These are phyloP conservation scores for Saccharum hybrid DNA, from an alignment of 202 grass and related monocot genomes.

Conservation along the genomic window DNA sequence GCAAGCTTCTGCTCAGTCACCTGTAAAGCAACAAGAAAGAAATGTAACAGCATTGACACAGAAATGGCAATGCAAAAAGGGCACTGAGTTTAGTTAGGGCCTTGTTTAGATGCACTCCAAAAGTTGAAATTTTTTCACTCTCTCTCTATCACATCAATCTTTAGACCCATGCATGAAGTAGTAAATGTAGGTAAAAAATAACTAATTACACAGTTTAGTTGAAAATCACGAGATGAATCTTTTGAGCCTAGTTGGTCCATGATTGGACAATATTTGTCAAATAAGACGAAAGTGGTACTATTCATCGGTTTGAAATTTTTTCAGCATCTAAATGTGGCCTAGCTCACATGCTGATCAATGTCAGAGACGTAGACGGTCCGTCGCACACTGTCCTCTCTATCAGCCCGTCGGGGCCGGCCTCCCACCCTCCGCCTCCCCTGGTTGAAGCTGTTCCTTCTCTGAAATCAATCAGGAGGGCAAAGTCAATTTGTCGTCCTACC, in stretches of 20 bases:
- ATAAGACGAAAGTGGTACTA: too few species aligned
- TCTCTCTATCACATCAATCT: too few species aligned
- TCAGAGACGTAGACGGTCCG: conserved; percentile 96
- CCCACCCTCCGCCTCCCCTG: conserved; percentile 61
- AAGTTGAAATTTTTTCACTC: too few species aligned
- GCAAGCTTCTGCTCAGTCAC: conserved; percentile 97
- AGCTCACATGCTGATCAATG: conserved; percentile 89
- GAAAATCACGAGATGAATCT: too few species aligned
- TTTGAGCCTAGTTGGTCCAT: too few species aligned
- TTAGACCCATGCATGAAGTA: too few species aligned
- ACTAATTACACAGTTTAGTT: too few species aligned
- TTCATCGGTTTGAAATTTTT: too few species aligned
- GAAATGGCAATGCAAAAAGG: not conserved
- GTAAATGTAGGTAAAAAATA: too few species aligned
- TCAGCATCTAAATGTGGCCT: too few species aligned
- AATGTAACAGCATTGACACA: conserved; percentile 41
- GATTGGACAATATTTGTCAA: too few species aligned
- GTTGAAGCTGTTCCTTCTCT: conserved; percentile 69
- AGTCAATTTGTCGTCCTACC: conserved; percentile 16
- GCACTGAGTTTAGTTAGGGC: conserved; percentile 6
- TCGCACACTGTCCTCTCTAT: conserved; percentile 86
- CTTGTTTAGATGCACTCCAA: too few species aligned
- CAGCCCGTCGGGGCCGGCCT: conserved; percentile 55
- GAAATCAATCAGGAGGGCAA: conserved; percentile 33
- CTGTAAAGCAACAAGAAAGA: conserved; percentile 49